A percentile compares a stretch with the other conserved stretches of the same genome.
Conservation (phyloP, 345 rosid species). For the Populus simonii region DNA sequence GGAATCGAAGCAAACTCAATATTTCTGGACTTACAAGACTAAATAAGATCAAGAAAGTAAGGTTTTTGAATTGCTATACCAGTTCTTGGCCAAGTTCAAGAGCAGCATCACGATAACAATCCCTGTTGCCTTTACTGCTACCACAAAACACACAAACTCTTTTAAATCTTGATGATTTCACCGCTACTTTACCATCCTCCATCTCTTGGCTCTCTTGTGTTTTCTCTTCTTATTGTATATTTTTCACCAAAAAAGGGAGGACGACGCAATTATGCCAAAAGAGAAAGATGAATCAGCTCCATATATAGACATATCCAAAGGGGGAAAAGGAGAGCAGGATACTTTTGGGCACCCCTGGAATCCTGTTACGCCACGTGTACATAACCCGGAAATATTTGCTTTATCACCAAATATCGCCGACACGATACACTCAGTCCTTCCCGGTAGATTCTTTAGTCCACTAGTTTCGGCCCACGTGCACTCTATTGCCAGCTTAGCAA, state of each 20-base stretch:
- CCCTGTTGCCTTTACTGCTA: conserved; percentile 72
- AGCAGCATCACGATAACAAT: conserved; percentile 71
- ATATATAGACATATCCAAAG: conserved; percentile 20
- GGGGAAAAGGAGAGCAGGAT: background rate
- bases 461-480: background rate
- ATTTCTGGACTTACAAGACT: background rate
- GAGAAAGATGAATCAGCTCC: conserved; percentile 16
- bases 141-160: conserved; percentile 94
- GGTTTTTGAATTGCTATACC: conserved; percentile 31
- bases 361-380: conserved; percentile 36
- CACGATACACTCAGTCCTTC: conserved; percentile 3
- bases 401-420: conserved; percentile 25
- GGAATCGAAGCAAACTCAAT: background rate
- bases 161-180: conserved; percentile 65
- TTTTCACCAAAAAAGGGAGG: background rate
- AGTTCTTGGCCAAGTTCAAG: conserved; percentile 75
- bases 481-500: background rate
- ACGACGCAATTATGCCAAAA: conserved; percentile 15
- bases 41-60: background rate
- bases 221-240: background rate
- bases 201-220: background rate
- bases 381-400: background rate
- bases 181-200: conserved; percentile 27
- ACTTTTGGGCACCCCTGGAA: conserved; percentile 11
- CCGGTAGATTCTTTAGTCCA: background rate